These are phyloP conservation scores for Nemania sp. DNA, from an alignment of 2,329 filamentous ascomycete species.

Conservation along the genomic window DNA sequence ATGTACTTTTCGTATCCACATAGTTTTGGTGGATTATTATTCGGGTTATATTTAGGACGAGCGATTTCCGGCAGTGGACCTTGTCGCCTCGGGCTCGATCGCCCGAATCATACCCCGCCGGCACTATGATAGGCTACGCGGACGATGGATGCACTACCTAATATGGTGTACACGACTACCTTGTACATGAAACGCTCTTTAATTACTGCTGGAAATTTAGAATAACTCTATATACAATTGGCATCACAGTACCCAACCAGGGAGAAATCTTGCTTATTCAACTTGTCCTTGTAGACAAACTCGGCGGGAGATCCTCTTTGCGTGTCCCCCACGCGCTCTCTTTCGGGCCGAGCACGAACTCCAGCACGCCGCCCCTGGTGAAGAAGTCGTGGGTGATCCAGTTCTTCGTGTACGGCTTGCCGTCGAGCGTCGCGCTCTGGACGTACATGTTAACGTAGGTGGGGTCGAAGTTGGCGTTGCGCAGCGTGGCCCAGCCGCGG, in stretches of 20 bases:
- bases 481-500: conserved; percentile 56
- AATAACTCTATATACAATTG: too few relatives aligned
- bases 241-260: not conserved
- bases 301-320: conserved; percentile 63
- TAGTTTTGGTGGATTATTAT: not conserved
- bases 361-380: conserved; percentile 59
- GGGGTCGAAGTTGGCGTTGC: conserved; percentile 43
- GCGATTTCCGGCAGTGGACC: not conserved
- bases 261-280: conserved; percentile 11
- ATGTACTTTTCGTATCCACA: not conserved
- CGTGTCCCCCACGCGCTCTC: conserved; percentile 60
- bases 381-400: conserved; percentile 70
- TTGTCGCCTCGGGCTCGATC: too few relatives aligned
- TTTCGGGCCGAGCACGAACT: conserved; percentile 60
- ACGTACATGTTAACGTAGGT: conserved; percentile 56
- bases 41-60: not conserved
- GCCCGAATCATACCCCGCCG: too few relatives aligned
- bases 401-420: conserved; percentile 58
- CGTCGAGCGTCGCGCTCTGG: conserved; percentile 61
- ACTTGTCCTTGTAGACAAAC: conserved; percentile 39
- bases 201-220: too few relatives aligned
- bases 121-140: too few relatives aligned
- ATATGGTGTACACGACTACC: too few relatives aligned
- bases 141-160: too few relatives aligned
- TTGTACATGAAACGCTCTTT: too few relatives aligned